Base-by-base conservation (phyloP, 1,284 basidiomycete genomes). In the Puccinia hordei region DNA sequence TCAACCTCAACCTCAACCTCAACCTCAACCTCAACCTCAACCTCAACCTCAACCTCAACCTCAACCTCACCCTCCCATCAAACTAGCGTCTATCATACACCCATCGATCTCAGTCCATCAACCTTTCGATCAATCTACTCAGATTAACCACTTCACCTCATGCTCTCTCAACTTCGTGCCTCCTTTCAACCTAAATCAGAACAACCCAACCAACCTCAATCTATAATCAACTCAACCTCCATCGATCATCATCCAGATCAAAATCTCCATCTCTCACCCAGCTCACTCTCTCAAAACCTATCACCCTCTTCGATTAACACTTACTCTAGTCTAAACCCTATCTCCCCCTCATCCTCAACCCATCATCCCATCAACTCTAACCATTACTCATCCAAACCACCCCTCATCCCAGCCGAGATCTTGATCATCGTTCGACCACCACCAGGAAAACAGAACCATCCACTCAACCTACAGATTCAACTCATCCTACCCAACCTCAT, bases 401-500 rank as follows among this genome's bases (percentile, higher is more conserved):
- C 33, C 4, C 38, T 12, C 59, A 63, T 74, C 38, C 73, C 73
- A 0, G 55, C 73, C 41, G 74, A 77, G 33, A 30, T 57, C 22
- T 77, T 77, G 86, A 91, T 93, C 81, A 90, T 93, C 83, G 93
- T 94, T 65, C 90, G 93, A 73, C 92, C 92, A 0, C 93, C 93
- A 0, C 92, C 94, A 0, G 90, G 91, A 19, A 91, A 91, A 85
- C 89, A 90, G 24, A 92, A 92, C 83, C 94, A 97, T 83, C 93
- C 94, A 0, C 88, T 96, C 69, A 97, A 96, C 85, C 89, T 98
- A 0, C 95, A 98, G 85, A 91, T 98, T 8, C 95, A 98, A 86
- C 90, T 98, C 44, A 92, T 97, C 12, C 85, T 74, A 17, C 74
- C 74, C 33, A 68, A 10, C 12, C 22, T 19, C 35, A 63, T 19